Base-by-base conservation (phyloP, 805 yeast species). In the Wickerhamomyces chaumierensis region DNA sequence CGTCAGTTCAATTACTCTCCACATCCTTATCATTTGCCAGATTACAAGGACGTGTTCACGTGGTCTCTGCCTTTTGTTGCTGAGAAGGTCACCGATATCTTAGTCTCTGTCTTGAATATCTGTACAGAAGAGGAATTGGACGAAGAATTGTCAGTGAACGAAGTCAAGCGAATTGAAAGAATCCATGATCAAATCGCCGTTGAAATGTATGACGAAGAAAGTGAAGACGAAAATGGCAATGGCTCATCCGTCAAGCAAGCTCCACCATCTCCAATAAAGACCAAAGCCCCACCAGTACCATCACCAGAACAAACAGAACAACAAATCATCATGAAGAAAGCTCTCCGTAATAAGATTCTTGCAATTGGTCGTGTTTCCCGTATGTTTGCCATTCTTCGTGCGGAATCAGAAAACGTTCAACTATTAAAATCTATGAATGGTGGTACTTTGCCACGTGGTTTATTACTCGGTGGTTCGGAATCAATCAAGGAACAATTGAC, bases 31-130 rank as follows among this genome's bases (percentile, higher is more conserved):
- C 87, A 94, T 86, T 68, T 92, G 48, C 97, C 97, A 7, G 87
- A 87, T 58, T 85, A 88, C 52, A 86, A 88, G 94, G 96, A 92
- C 58, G 95, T 90, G 6, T 90, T 90, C 60, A 81, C 95, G 11
- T 92, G 97, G 97, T 84, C 96, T 2, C 66, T 90, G 41, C 98
- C 97, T 7, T 90, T 92, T 65, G 96, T 92, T 18, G 97, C 96
- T 17, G 96, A 90, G 57, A 85, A 92, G 55, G 83, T 88, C 39
- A 84, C 95, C 13, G 97, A 92, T 56, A 88, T 90, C 81, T 69
- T 90, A 54, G 82, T 86, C 18, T 75, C 92, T 1, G 83, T 90
- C 31, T 69, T 92, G 56, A 90, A 90, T 58, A 84, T 92, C 41
- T 90, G 98, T 63, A 83, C 96, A 0, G 94, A 88, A 54, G 96